These are phyloP conservation scores for Daedaleopsis sinensis DNA, from an alignment of 768 basidiomycete genomes.

Conservation along the genomic window DNA sequence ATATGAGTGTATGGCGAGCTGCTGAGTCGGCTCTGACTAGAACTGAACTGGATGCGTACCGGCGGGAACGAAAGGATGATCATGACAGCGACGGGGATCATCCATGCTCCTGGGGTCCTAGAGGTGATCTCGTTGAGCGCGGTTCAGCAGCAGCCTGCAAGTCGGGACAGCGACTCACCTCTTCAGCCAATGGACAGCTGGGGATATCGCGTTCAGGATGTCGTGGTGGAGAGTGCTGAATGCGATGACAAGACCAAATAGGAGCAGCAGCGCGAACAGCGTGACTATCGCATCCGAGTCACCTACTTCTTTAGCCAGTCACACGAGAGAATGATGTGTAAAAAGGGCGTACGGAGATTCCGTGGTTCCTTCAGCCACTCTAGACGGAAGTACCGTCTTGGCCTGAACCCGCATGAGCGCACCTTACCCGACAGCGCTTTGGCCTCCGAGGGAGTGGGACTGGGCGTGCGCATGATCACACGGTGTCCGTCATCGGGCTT, in stretches of 20 bases:
- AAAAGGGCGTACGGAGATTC: conserved; percentile 6
- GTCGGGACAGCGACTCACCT: too few species aligned
- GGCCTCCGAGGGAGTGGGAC: conserved; percentile 36
- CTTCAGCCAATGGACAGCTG: conserved; percentile 64
- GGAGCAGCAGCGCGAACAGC: neutral
- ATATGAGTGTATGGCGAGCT: neutral
- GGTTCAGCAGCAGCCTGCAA: too few species aligned
- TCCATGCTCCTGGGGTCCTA: conserved; percentile 27
- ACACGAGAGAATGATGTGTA: too few species aligned
- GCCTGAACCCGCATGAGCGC: conserved; percentile 27
- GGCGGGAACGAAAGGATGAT: conserved; percentile 44
- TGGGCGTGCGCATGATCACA: conserved; percentile 31
- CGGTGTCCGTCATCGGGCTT: conserved; percentile 21
- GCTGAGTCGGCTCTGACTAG: too few species aligned
- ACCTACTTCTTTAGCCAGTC: too few species aligned
- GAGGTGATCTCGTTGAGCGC: too few species aligned
- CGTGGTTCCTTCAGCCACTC: neutral
- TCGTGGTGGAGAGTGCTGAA: conserved; percentile 44
- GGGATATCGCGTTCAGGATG: conserved; percentile 72
- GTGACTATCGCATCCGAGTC: conserved; percentile 1
- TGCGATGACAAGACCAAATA: conserved; percentile 36
- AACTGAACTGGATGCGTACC: neutral
- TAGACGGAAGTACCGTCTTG: conserved; percentile 41
- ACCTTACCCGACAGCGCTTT: conserved; percentile 27
- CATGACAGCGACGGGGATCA: conserved; percentile 46